A percentile compares a stretch with the other conserved stretches of the same genome.
Evolutionary conservation across 805 yeast genomes (phyloP).

Genomic region (Saccharomycopsis fermentans): DNA sequence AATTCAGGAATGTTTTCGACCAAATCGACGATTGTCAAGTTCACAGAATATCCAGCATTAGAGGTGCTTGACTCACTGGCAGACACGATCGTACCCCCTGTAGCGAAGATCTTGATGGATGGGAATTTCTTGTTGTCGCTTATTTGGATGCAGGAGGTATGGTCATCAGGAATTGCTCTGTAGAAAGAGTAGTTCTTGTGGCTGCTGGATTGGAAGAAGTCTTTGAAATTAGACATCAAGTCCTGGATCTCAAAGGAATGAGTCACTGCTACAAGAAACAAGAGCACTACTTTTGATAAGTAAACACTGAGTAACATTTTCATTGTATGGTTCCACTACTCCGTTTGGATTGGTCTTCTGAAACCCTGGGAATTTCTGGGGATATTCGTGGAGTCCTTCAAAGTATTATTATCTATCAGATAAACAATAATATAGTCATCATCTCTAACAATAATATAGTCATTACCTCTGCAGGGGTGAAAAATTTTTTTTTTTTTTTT

Average conservation of each 20-base stretch:
- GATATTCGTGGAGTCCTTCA: too few species aligned
- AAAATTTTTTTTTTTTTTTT: too few species aligned
- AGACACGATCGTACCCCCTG: constrained; percentile 19
- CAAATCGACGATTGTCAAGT: constrained; percentile 15
- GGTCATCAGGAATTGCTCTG: constrained; percentile 8
- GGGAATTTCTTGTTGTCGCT: constrained; percentile 9
- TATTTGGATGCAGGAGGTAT: constrained; percentile 13
- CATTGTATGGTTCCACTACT: too few species aligned
- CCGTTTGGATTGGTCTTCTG: too few species aligned
- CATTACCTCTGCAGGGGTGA: too few species aligned
- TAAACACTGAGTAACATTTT: background rate
- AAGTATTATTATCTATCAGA: too few species aligned
- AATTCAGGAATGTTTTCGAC: constrained; percentile 17
- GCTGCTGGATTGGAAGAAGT: background rate
- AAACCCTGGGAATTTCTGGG: too few species aligned
- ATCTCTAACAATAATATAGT: too few species aligned
- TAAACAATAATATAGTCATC: too few species aligned
- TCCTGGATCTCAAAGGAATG: background rate
- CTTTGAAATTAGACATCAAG: background rate
- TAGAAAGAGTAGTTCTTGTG: background rate
- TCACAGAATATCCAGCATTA: constrained; percentile 17
- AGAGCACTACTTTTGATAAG: background rate
- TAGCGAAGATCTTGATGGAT: constrained; percentile 17
- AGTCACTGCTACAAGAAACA: background rate
- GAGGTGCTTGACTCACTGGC: constrained; percentile 12